Evolutionary conservation across 2,329 filamentous ascomycete species (phyloP).

Genomic region (Ophiostoma sp.): DNA sequence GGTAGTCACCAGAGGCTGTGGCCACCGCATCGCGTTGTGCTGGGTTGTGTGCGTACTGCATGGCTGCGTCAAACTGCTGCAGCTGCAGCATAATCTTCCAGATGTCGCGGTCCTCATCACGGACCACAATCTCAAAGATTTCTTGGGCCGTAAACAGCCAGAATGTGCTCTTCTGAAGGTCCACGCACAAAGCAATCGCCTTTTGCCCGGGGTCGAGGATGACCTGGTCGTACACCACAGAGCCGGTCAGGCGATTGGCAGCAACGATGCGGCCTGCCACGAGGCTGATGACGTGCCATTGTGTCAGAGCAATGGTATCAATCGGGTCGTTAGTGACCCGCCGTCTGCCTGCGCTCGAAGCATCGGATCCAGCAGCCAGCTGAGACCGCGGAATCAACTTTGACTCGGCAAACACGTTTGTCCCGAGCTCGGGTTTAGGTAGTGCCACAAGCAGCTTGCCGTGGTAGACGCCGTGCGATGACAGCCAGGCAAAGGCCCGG

Average conservation of each 20-base stretch:
- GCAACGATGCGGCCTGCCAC: conserved; percentile 81
- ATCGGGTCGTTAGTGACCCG: conserved; percentile 70
- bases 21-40: conserved; percentile 88
- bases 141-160: conserved; percentile 92
- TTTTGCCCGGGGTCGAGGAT: conserved; percentile 78
- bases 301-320: conserved; percentile 78
- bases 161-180: conserved; percentile 93
- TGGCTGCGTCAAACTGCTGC: conserved; percentile 84
- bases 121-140: conserved; percentile 90
- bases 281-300: conserved; percentile 88
- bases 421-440: conserved; percentile 64
- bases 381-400: conserved; percentile 74
- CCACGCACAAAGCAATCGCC: conserved; percentile 80
- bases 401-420: conserved; percentile 73
- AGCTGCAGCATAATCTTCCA: conserved; percentile 91
- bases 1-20: conserved; percentile 84
- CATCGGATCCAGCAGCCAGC: conserved; percentile 64
- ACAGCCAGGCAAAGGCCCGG: conserved; percentile 86
- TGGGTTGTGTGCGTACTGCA: conserved; percentile 77
- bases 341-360: conserved; percentile 59
- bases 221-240: conserved; percentile 82
- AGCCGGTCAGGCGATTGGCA: conserved; percentile 82
- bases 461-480: conserved; percentile 80
- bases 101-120: conserved; percentile 86
- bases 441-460: conserved; percentile 71